These are phyloP conservation scores for Saksenaea oblongispora DNA, from an alignment of 371 early-diverging fungal genomes.

Conservation along the genomic window DNA sequence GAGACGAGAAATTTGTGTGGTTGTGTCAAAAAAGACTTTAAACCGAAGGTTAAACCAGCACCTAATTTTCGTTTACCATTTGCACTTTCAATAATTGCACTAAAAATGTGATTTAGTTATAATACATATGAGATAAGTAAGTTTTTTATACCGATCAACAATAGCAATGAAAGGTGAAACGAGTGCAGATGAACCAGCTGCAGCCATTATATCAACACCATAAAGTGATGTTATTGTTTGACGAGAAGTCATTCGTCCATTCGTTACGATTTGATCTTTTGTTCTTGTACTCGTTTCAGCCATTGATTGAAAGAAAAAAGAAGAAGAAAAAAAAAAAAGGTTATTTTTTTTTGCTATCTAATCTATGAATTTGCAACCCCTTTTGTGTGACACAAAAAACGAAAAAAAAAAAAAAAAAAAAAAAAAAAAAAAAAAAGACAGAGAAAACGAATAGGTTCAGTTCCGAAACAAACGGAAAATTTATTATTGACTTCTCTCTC, in stretches of 20 bases:
- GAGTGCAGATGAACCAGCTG: slow-evolving; percentile 43
- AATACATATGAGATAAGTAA: neutral
- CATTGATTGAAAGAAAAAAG: neutral
- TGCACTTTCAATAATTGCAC: slow-evolving; percentile 65
- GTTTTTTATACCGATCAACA: slow-evolving; percentile 53
- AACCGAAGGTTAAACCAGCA: slow-evolving; percentile 47
- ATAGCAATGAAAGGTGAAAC: slow-evolving; percentile 67
- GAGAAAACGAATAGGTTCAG: neutral
- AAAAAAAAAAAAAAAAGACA: slow-evolving; percentile 1
- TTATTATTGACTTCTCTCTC: neutral
- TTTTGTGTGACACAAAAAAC: neutral
- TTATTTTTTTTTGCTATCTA: no score
- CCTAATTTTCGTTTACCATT: slow-evolving; percentile 53
- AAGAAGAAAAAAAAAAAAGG: neutral
- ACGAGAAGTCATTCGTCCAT: slow-evolving; percentile 3
- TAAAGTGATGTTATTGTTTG: slow-evolving; percentile 26
- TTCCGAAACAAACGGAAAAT: neutral
- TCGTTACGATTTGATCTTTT: neutral
- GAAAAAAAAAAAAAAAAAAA: slow-evolving; percentile 3
- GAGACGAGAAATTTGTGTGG: slow-evolving; percentile 50
- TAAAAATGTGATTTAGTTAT: slow-evolving; percentile 4
- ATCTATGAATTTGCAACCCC: no score
- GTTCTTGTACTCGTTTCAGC: neutral
- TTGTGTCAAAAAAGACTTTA: slow-evolving; percentile 32
- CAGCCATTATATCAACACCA: slow-evolving; percentile 46